These are phyloP conservation scores for Noccaea caerulescens DNA, from an alignment of 345 rosid genomes.

Conservation along the genomic window DNA sequence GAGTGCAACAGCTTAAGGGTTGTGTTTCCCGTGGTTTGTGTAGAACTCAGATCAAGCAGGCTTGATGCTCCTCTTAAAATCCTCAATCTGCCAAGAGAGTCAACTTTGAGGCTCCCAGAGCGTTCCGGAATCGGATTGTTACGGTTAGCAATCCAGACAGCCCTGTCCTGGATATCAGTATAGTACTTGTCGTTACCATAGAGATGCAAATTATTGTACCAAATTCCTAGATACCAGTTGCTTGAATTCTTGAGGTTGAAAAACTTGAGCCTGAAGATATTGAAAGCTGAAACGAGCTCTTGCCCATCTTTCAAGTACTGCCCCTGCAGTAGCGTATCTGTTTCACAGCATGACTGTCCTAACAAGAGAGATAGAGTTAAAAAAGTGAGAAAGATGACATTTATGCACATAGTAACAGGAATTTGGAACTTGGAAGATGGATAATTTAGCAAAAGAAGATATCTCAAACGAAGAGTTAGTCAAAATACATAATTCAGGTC, in stretches of 20 bases:
- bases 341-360: slow-evolving; percentile 26
- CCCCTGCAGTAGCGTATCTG: slow-evolving; percentile 41
- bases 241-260: slow-evolving; percentile 15
- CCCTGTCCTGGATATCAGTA: slow-evolving; percentile 6
- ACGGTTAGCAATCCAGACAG: slow-evolving; percentile 49
- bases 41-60: slow-evolving; percentile 31
- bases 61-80: slow-evolving; percentile 30
- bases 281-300: slow-evolving; percentile 39
- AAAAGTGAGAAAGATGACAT: neutral
- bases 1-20: slow-evolving; percentile 44
- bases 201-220: slow-evolving; percentile 43
- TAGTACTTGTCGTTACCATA: neutral
- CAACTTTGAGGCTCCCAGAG: slow-evolving; percentile 40
- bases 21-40: slow-evolving; percentile 31
- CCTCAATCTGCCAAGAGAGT: slow-evolving; percentile 41
- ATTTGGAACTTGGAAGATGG: too few species aligned
- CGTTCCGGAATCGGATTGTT: slow-evolving; percentile 24
- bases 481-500: neutral
- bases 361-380: slow-evolving; percentile 24
- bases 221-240: slow-evolving; percentile 45
- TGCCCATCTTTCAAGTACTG: slow-evolving; percentile 38
- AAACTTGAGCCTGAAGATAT: slow-evolving; percentile 44
- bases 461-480: too few species aligned
- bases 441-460: too few species aligned
- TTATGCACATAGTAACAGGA: slow-evolving; percentile 16